These are phyloP conservation scores for Chenopodium berlandieri DNA, from an alignment of 148 eudicot species.

Conservation along the genomic window DNA sequence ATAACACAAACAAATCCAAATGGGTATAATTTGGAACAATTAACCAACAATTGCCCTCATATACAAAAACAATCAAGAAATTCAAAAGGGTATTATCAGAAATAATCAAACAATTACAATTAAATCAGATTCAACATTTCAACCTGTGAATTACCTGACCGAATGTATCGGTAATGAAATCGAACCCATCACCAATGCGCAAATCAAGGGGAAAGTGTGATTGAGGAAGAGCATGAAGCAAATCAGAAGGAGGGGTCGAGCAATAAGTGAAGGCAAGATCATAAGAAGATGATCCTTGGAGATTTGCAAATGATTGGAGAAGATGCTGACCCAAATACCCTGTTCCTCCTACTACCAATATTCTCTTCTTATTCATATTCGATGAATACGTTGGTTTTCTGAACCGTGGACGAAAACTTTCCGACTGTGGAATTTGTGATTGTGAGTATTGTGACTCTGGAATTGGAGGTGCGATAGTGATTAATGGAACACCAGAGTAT, in stretches of 20 bases:
- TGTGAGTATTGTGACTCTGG: too few relatives aligned
- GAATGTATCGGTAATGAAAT: slow-evolving; percentile 45
- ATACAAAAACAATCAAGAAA: neutral
- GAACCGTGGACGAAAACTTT: too few relatives aligned
- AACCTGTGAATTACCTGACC: slow-evolving; percentile 52
- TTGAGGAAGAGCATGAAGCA: slow-evolving; percentile 55
- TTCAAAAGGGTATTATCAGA: neutral
- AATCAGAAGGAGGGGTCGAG: slow-evolving; percentile 51
- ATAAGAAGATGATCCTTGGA: slow-evolving; percentile 18
- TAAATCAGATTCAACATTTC: neutral
- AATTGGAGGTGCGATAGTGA: too few relatives aligned
- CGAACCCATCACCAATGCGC: slow-evolving; percentile 50
- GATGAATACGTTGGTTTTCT: too few relatives aligned
- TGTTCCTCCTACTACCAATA: slow-evolving; percentile 73
- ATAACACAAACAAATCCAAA: too few relatives aligned
- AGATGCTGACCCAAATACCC: slow-evolving; percentile 89
- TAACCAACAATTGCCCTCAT: neutral
- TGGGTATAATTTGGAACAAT: neutral
- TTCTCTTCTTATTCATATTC: slow-evolving; percentile 44
- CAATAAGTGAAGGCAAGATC: slow-evolving; percentile 65
- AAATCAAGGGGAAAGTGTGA: slow-evolving; percentile 56
- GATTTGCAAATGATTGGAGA: slow-evolving; percentile 35
- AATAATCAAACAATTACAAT: neutral
- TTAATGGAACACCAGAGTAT: too few relatives aligned
- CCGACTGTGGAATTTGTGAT: too few relatives aligned